Conservation (phyloP, 2,329 filamentous ascomycete genomes). For the Triangularia verruculosa region DNA sequence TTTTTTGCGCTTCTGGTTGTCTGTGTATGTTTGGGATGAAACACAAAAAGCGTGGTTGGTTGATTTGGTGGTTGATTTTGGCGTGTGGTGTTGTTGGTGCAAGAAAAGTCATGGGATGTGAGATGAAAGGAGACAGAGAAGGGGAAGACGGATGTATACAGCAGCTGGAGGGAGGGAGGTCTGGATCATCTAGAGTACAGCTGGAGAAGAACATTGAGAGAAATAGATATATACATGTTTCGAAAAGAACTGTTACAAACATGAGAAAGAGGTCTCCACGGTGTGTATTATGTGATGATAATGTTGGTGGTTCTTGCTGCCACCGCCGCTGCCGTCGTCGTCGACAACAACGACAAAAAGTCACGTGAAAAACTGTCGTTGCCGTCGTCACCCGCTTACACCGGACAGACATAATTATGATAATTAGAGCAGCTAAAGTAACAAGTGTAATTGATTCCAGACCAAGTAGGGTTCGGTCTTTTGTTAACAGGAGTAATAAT, state of each 20-base stretch:
- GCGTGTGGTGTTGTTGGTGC: neutral
- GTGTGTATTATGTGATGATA: no score
- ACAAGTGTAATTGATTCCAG: no score
- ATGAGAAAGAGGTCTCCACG: no score
- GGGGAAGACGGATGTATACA: neutral
- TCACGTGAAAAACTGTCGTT: neutral
- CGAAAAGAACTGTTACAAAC: neutral
- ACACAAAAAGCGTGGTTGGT: constrained; percentile 12
- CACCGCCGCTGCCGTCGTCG: neutral
- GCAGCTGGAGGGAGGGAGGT: neutral
- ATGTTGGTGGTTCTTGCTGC: neutral
- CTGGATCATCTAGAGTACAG: neutral
- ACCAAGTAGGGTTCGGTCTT: no score
- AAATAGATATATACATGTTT: neutral
- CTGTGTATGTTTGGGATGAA: neutral
- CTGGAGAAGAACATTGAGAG: neutral
- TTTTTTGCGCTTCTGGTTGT: no score
- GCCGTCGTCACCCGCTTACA: neutral
- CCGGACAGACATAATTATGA: no score
- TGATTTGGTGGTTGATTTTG: neutral
- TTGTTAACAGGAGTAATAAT: no score
- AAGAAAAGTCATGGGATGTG: neutral
- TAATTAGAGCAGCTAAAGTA: no score
- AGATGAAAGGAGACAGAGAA: no score
- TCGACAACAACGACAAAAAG: no score